Evolutionary conservation across 2,329 filamentous ascomycete species (phyloP), one percentile per base, ranked within the genome.

Genomic region (Periconia sp.): DNA sequence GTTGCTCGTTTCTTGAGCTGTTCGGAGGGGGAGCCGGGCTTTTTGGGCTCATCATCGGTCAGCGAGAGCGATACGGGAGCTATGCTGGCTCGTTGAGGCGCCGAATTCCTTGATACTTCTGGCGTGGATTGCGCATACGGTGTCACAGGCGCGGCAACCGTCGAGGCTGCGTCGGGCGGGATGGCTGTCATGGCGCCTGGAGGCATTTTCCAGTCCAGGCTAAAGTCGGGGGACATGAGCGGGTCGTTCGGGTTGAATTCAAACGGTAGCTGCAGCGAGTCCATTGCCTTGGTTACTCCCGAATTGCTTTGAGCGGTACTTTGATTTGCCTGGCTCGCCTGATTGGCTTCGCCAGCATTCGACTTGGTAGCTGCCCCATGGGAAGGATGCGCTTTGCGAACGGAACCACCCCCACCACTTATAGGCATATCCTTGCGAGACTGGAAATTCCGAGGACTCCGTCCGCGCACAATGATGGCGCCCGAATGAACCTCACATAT

Each of bases 361-460:
- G 72, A 72, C 48, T 72, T 62, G 27, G 66, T 70, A 14, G 71
- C 65, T 49, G 74, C 72, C n/a, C n/a, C n/a, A n/a, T n/a, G n/a
- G 23, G 68, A 61, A 20, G 69, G 30, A 48, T 74, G 69, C 41
- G 70, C 58, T 57, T 94, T 92, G 41, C 91, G 86, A n/a, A 88
- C 82, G 27, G 90, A 90, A 23, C 87, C 87, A 19, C 88, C 88
- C 60, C 89, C 91, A 15, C 90, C 90, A 50, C 91, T 83, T 45
- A 97, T 82, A 2, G 93, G 92, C 56, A 96, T 89, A 72, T 97
- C 93, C 73, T 96, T 97, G 49, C 93, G 84, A 10, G 92, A 89
- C 73, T 96, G 92, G 73, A 97, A 97, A 74, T 97, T 97, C 37
- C 93, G 84, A 3, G 93, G 93, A 73, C 92, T 97, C 64, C 93